phyloP scores from a whole-genome alignment of 2,329 filamentous ascomycete species.

The Venturia carpophila region DNA sequence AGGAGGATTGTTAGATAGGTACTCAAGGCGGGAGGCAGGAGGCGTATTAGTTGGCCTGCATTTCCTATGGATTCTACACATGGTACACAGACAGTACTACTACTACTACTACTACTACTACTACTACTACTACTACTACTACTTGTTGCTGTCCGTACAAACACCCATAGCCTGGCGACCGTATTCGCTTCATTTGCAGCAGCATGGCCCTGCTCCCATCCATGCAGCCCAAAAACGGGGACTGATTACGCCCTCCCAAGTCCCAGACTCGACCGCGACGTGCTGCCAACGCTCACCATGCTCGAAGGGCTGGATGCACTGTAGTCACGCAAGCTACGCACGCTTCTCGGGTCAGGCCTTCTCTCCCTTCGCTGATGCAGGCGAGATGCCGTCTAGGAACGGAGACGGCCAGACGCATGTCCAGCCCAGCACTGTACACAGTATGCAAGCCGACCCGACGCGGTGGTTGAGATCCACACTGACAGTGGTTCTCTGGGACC shows the following conservation, averaged over 20 bases:
- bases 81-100: too few species aligned
- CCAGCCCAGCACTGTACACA: background rate
- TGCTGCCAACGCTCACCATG: background rate
- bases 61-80: background rate
- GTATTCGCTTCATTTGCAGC: slow-evolving; percentile 1
- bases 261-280: background rate
- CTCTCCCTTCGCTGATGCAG: background rate
- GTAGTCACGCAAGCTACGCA: background rate
- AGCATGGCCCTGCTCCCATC: background rate
- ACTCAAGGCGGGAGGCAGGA: background rate
- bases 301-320: background rate
- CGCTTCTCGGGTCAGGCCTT: background rate
- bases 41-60: background rate
- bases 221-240: background rate
- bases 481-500: slow-evolving; percentile 7
- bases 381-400: background rate
- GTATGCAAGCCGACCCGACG: slow-evolving; percentile 6
- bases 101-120: too few species aligned
- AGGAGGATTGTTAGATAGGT: background rate
- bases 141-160: too few species aligned
- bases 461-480: background rate
- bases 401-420: background rate
- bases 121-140: too few species aligned
- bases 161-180: background rate
- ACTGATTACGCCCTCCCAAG: background rate